Evolutionary conservation across 495 filamentous ascomycete genomes (phyloP).

Genomic region (Hypoxylon cercidicola): DNA sequence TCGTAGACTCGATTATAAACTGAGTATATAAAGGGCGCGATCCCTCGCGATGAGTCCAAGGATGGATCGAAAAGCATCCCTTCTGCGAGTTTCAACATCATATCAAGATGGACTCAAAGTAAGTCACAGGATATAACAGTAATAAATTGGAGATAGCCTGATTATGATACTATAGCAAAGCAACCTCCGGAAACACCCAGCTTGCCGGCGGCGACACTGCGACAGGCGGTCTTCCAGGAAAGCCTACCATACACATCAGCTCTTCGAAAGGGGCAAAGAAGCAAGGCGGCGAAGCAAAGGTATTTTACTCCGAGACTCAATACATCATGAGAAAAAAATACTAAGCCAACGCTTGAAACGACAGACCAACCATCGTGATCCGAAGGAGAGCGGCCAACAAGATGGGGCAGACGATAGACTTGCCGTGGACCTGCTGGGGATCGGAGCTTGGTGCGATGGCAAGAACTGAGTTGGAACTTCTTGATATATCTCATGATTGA

Average conservation of each 20-base stretch:
- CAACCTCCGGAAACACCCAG: background rate
- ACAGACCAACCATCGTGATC: background rate
- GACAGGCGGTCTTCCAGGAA: background rate
- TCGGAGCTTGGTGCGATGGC: conserved; percentile 8
- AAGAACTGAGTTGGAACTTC: background rate
- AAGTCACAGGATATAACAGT: background rate
- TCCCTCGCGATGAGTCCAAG: background rate
- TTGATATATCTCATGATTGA: background rate
- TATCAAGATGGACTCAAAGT: background rate
- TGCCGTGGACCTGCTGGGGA: conserved; percentile 4
- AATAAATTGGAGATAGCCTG: background rate
- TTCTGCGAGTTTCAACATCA: background rate
- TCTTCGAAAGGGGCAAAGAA: background rate
- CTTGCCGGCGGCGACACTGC: background rate
- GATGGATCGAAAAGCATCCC: background rate
- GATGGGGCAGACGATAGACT: background rate
- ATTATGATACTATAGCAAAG: background rate
- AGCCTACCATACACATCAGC: background rate
- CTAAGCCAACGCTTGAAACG: background rate
- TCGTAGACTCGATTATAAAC: background rate
- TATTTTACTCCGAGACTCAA: background rate
- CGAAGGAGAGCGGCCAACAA: background rate
- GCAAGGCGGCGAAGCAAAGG: background rate
- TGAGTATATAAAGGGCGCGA: background rate
- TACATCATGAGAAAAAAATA: background rate